A percentile compares a stretch with the other conserved stretches of the same genome.
phyloP scores from a whole-genome alignment of 306 rosid species.

The Betula pendula region DNA sequence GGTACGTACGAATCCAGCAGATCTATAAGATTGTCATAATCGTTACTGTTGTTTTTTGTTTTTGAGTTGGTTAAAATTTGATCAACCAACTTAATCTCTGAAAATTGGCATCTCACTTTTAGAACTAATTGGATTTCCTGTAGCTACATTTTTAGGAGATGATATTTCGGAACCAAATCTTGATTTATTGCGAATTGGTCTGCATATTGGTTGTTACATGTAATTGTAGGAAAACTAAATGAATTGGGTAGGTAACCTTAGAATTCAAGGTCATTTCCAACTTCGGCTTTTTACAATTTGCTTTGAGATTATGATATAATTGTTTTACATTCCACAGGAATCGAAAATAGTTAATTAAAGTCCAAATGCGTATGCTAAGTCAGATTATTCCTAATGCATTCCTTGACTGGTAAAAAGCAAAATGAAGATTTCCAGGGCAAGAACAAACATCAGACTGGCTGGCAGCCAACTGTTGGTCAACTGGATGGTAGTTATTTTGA shows the following conservation, averaged over 20 bases:
- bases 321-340: background rate
- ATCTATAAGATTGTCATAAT: no score
- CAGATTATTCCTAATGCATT: background rate
- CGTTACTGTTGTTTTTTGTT: no score
- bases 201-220: background rate
- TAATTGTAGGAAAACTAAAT: background rate
- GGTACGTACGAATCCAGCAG: no score
- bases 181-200: background rate
- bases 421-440: background rate
- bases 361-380: no score
- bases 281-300: background rate
- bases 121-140: background rate
- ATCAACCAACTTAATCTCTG: no score
- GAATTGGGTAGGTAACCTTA: background rate
- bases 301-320: background rate
- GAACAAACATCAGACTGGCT: background rate
- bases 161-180: background rate
- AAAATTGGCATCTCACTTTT: no score
- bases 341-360: background rate
- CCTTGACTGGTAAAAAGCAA: background rate
- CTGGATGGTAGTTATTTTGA: background rate
- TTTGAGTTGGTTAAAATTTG: no score
- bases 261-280: background rate
- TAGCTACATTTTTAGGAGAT: background rate
- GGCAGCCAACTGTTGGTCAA: slow-evolving; percentile 17